Evolutionary conservation across 176 grass and related monocot species (phyloP).

Genomic region (Puya raimondii): DNA sequence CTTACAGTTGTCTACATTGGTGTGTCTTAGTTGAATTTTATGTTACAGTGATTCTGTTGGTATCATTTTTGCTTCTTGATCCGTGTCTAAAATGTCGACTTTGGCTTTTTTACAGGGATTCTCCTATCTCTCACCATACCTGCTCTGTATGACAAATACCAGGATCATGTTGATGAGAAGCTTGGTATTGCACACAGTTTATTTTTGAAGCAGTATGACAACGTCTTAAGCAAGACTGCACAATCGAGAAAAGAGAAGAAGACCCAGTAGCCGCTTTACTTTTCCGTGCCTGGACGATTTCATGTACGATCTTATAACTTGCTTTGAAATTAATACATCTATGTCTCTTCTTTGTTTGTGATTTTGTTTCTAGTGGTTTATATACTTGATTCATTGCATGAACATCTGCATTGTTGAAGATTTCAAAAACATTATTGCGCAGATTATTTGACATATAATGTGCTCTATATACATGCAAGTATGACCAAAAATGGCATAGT

Average conservation of each 20-base stretch:
- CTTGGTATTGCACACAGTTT: constrained; percentile 44
- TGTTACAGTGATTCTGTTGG: constrained; percentile 8
- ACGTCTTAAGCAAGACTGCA: constrained; percentile 31
- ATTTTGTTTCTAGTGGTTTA: neutral
- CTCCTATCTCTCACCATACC: constrained; percentile 50
- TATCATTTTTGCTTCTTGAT: constrained; percentile 20
- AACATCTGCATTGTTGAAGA: too few species aligned
- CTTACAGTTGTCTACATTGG: constrained; percentile 86
- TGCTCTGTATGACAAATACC: constrained; percentile 76
- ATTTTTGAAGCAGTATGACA: constrained; percentile 36
- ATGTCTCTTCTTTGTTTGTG: neutral
- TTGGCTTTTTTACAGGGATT: constrained; percentile 31
- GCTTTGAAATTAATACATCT: neutral
- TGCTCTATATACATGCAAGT: too few species aligned
- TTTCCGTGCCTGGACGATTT: neutral
- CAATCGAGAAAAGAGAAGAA: constrained; percentile 82
- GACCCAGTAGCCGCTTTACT: constrained; percentile 34
- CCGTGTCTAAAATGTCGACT: neutral
- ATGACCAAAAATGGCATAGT: too few species aligned
- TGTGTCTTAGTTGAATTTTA: constrained; percentile 21
- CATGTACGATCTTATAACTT: neutral
- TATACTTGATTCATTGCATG: too few species aligned
- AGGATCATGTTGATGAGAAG: constrained; percentile 84
- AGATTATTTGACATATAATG: too few species aligned
- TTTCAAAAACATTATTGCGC: too few species aligned